These are phyloP conservation scores for Knoxdaviesia capensis DNA, from an alignment of 2,329 filamentous ascomycete species.

Conservation along the genomic window DNA sequence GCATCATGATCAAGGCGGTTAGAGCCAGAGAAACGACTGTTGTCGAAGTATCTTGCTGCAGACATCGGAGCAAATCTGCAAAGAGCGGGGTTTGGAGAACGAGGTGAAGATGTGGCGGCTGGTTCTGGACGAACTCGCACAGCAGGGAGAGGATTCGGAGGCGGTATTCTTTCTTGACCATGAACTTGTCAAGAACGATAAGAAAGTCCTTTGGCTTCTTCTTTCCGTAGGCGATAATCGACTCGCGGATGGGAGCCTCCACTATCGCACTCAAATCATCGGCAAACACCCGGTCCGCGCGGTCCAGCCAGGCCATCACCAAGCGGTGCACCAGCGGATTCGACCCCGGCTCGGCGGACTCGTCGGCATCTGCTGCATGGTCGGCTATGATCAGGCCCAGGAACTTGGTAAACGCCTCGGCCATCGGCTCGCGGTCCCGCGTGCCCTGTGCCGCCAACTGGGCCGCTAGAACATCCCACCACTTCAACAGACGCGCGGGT, in stretches of 20 bases:
- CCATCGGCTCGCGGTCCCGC: conserved; percentile 40
- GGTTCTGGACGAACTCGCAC: conserved; percentile 51
- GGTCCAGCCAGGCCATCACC: conserved; percentile 35
- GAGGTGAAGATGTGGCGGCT: conserved; percentile 61
- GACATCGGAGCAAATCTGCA: conserved; percentile 47
- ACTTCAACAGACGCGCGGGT: conserved; percentile 41
- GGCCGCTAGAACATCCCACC: conserved; percentile 42
- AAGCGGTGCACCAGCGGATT: conserved; percentile 35
- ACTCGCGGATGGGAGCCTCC: conserved; percentile 15
- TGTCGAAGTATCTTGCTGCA: conserved; percentile 61
- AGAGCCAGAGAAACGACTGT: conserved; percentile 57
- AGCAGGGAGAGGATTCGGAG: conserved; percentile 45
- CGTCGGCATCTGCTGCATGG: conserved; percentile 20
- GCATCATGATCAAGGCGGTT: conserved; percentile 58
- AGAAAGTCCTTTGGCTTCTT: conserved; percentile 52
- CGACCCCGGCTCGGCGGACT: conserved; percentile 16
- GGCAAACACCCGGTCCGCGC: conserved; percentile 11
- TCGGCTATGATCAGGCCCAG: conserved; percentile 44
- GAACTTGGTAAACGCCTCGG: conserved; percentile 44
- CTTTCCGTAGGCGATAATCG: conserved; percentile 41
- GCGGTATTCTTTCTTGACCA: conserved; percentile 43
- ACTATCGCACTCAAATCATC: not conserved
- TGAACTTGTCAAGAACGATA: conserved; percentile 39
- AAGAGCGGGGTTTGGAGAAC: conserved; percentile 55
- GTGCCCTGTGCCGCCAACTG: conserved; percentile 22